A percentile compares a stretch with the other conserved stretches of the same genome.
Evolutionary conservation across 169 alveolate species (phyloP).

Genomic region (Neospora caninum): DNA sequence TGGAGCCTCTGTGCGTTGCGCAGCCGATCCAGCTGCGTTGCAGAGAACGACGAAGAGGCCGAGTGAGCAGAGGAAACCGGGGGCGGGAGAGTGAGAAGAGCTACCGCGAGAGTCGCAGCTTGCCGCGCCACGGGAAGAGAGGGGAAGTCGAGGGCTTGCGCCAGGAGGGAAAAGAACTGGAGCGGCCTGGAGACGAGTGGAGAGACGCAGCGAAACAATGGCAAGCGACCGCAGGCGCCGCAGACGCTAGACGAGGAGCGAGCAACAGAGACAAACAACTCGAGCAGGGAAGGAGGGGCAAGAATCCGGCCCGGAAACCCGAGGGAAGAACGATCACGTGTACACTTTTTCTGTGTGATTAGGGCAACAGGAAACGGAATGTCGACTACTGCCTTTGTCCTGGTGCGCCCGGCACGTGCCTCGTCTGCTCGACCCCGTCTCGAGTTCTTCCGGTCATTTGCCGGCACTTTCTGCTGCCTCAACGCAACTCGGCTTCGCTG

Average conservation of each 20-base stretch:
- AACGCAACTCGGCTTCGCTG: no score
- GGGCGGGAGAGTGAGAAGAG: not conserved
- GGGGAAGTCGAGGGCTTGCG: conserved; percentile 6
- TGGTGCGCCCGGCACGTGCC: no score
- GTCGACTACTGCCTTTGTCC: no score
- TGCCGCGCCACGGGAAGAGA: conserved; percentile 22
- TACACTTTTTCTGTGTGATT: no score
- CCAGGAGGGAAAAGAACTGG: not conserved
- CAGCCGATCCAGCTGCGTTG: not conserved
- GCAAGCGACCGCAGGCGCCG: no score
- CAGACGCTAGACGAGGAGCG: not conserved
- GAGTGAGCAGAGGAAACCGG: not conserved
- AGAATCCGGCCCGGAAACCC: no score
- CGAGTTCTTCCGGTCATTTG: no score
- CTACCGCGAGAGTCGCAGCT: not conserved
- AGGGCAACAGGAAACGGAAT: no score
- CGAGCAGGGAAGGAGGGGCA: no score
- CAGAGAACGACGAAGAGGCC: not conserved
- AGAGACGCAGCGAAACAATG: not conserved
- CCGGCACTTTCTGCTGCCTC: no score
- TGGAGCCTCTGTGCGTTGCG: conserved; percentile 2
- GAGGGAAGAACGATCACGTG: no score
- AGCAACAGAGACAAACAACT: not conserved
- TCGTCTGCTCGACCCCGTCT: no score
- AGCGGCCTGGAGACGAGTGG: not conserved